Conservation (phyloP, 495 filamentous ascomycete genomes). For the Jackrogersella minutella region DNA sequence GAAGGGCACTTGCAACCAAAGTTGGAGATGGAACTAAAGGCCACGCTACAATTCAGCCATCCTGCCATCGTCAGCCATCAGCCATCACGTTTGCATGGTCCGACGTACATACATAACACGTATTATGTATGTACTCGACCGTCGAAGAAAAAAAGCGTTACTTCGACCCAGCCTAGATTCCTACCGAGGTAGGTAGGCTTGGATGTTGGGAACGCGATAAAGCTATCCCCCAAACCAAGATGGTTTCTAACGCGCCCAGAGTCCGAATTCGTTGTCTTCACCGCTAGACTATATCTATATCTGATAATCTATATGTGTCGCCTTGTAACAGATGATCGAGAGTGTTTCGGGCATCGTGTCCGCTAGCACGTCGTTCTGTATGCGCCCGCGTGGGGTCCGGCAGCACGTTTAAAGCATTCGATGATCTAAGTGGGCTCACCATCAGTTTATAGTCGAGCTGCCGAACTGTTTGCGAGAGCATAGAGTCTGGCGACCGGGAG, state of each 20-base stretch:
- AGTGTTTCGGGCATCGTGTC: constrained; percentile 34
- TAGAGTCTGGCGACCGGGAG: constrained; percentile 22
- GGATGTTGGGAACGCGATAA: background rate
- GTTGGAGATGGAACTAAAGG: constrained; percentile 2
- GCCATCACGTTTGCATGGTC: constrained; percentile 4
- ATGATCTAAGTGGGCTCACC: constrained; percentile 2
- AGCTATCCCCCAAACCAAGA: background rate
- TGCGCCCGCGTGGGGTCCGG: constrained; percentile 26
- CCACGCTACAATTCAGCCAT: constrained; percentile 27
- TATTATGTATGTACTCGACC: too few relatives aligned
- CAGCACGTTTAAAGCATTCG: constrained; percentile 17
- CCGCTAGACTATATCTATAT: constrained; percentile 27
- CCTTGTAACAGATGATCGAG: constrained; percentile 25
- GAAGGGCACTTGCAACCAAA: too few relatives aligned
- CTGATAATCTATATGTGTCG: constrained; percentile 26
- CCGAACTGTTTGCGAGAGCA: background rate
- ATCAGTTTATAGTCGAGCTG: constrained; percentile 1
- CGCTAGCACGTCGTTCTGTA: background rate
- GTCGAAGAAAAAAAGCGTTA: too few relatives aligned
- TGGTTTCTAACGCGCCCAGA: constrained; percentile 6
- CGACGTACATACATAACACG: too few relatives aligned
- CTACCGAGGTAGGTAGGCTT: too few relatives aligned
- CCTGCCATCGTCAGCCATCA: constrained; percentile 22
- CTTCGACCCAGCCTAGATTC: background rate
- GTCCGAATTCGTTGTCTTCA: constrained; percentile 10